phyloP scores from a whole-genome alignment of 805 yeast species.

The Candida ulmi region DNA sequence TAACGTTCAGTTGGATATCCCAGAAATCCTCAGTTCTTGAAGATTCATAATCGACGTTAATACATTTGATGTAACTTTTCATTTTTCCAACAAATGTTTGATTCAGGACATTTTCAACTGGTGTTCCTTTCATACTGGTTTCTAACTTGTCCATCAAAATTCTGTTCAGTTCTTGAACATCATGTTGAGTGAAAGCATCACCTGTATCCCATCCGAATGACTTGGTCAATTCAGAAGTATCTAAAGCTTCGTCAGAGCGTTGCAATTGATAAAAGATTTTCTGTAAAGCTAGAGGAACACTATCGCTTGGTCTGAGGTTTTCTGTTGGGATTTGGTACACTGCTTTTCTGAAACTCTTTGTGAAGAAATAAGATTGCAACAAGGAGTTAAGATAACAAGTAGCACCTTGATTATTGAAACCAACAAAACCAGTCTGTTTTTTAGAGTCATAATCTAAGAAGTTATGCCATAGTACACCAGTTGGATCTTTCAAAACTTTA shows the following conservation, averaged over 20 bases:
- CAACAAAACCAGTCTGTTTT: slow-evolving; percentile 83
- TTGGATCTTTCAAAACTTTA: slow-evolving; percentile 75
- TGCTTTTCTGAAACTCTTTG: slow-evolving; percentile 72
- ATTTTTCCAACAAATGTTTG: slow-evolving; percentile 92
- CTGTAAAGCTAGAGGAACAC: slow-evolving; percentile 83
- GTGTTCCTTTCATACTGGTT: slow-evolving; percentile 82
- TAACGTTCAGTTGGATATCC: slow-evolving; percentile 96
- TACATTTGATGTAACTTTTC: slow-evolving; percentile 91
- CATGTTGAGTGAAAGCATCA: slow-evolving; percentile 97
- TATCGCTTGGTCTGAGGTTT: slow-evolving; percentile 41
- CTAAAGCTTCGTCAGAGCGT: slow-evolving; percentile 69
- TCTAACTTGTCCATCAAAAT: slow-evolving; percentile 93
- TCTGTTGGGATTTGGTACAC: slow-evolving; percentile 89
- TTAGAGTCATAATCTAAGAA: slow-evolving; percentile 82
- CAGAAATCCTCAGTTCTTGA: slow-evolving; percentile 91
- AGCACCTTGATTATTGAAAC: slow-evolving; percentile 95
- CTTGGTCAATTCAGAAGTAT: slow-evolving; percentile 79
- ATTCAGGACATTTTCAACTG: slow-evolving; percentile 67
- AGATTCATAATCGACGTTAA: slow-evolving; percentile 89
- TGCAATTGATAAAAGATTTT: slow-evolving; percentile 78
- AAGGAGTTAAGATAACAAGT: slow-evolving; percentile 69
- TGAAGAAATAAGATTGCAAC: slow-evolving; percentile 49
- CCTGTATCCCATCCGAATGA: slow-evolving; percentile 97
- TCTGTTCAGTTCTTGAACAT: slow-evolving; percentile 93
- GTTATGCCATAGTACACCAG: slow-evolving; percentile 93